Evolutionary conservation across 108 stramenopile genomes (phyloP).

Genomic region (Epithemia pelagica): DNA sequence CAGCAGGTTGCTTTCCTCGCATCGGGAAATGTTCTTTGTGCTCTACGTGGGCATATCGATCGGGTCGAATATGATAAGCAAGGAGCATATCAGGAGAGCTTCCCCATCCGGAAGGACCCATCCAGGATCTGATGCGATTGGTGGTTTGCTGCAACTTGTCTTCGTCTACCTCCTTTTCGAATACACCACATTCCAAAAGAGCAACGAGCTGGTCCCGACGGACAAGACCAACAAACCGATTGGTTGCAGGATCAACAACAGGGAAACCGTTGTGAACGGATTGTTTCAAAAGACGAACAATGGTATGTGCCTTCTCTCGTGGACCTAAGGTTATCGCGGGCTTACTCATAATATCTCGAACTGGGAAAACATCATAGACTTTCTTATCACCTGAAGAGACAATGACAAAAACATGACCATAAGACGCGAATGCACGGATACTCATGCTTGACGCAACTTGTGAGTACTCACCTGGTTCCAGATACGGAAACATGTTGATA

Average conservation of each 20-base stretch:
- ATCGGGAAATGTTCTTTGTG: neutral
- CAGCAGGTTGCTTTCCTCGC: neutral
- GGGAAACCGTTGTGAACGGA: slow-evolving; percentile 50
- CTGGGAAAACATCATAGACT: slow-evolving; percentile 24
- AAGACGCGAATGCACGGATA: no score
- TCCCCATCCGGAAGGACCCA: neutral
- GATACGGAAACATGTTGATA: slow-evolving; percentile 35
- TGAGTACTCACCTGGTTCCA: slow-evolving; percentile 17
- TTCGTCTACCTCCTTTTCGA: slow-evolving; percentile 17
- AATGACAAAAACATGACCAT: no score
- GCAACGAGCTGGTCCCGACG: slow-evolving; percentile 46
- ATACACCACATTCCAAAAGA: slow-evolving; percentile 40
- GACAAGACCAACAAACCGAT: slow-evolving; percentile 35
- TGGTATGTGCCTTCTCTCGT: slow-evolving; percentile 21
- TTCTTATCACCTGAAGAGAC: slow-evolving; percentile 13
- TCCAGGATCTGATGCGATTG: neutral
- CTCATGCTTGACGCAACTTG: no score
- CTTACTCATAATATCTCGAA: slow-evolving; percentile 46
- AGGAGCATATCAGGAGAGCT: slow-evolving; percentile 10
- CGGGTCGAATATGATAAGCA: slow-evolving; percentile 29
- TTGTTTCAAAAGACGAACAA: slow-evolving; percentile 27
- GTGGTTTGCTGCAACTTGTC: neutral
- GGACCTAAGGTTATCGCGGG: slow-evolving; percentile 24
- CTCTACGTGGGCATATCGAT: slow-evolving; percentile 21
- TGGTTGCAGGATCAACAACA: slow-evolving; percentile 35